These are phyloP conservation scores for Nicotiana tomentosiformis DNA, from an alignment of 257 asterid species.

Conservation along the genomic window DNA sequence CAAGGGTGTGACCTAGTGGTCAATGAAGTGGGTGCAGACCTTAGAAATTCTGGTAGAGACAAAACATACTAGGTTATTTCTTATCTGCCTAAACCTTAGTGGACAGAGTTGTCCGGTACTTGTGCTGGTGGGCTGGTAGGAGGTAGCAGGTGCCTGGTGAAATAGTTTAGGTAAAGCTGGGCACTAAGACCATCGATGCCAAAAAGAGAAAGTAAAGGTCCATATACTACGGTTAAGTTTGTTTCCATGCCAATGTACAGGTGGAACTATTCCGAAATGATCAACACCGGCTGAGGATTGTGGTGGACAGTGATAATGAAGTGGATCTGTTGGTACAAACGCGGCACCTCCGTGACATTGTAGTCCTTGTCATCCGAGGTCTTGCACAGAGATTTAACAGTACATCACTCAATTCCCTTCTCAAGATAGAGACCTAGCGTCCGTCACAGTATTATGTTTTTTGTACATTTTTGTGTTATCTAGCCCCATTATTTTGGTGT, in stretches of 20 bases:
- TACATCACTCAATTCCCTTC: constrained; percentile 88
- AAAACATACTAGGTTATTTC: not conserved
- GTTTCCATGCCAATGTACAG: constrained; percentile 24
- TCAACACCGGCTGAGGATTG: constrained; percentile 87
- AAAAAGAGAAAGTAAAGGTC: not conserved
- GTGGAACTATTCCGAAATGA: constrained; percentile 88
- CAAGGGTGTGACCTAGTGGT: not conserved
- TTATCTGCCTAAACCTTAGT: not conserved
- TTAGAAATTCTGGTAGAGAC: not conserved
- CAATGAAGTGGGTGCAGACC: not conserved
- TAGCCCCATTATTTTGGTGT: not conserved
- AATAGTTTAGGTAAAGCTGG: not conserved
- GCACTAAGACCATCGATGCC: not conserved
- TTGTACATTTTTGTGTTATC: not conserved
- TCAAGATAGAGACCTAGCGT: constrained; percentile 62
- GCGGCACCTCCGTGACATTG: constrained; percentile 82
- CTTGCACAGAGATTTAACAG: constrained; percentile 93
- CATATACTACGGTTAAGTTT: not conserved
- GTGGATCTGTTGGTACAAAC: constrained; percentile 95
- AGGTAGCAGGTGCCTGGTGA: not conserved
- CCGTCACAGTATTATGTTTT: not conserved
- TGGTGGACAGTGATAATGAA: constrained; percentile 88
- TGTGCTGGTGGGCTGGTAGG: not conserved
- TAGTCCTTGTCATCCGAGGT: constrained; percentile 86
- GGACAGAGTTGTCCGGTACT: not conserved